A percentile compares a stretch with the other conserved stretches of the same genome.
Evolutionary conservation across 352 stramenopile species (phyloP).

Genomic region (Aphanomyces cochlioides): DNA sequence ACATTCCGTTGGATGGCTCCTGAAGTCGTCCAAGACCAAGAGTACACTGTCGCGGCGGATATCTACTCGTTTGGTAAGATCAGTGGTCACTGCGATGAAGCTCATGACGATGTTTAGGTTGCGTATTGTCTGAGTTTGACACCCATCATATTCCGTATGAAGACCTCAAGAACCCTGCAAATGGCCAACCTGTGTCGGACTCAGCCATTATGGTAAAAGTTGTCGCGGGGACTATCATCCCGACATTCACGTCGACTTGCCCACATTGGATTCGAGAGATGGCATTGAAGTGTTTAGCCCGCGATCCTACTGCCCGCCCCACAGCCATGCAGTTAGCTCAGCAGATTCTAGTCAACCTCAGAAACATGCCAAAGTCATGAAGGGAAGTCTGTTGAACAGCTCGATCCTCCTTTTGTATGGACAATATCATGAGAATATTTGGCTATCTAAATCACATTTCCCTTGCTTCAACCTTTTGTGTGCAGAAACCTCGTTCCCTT

Average conservation of each 20-base stretch:
- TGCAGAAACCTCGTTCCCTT: too few species aligned
- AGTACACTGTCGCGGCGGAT: slow-evolving; percentile 15
- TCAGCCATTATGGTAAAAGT: slow-evolving; percentile 5
- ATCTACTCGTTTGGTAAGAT: slow-evolving; percentile 25
- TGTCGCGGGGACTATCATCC: neutral
- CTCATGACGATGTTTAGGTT: slow-evolving; percentile 1
- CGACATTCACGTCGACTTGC: neutral
- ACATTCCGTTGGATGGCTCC: slow-evolving; percentile 15
- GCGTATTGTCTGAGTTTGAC: slow-evolving; percentile 53
- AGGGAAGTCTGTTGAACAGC: too few species aligned
- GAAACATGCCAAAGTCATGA: too few species aligned
- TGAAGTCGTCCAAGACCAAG: neutral
- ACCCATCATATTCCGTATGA: slow-evolving; percentile 51
- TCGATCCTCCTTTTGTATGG: too few species aligned
- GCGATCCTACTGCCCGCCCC: too few species aligned
- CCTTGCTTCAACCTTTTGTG: too few species aligned
- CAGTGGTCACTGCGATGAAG: neutral
- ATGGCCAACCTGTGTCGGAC: neutral
- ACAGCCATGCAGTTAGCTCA: too few species aligned
- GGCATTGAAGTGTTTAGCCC: too few species aligned
- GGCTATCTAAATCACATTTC: too few species aligned
- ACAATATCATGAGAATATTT: too few species aligned
- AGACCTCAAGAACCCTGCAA: slow-evolving; percentile 32
- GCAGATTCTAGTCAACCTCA: too few species aligned
- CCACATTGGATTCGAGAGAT: too few species aligned